Evolutionary conservation across 2,329 filamentous ascomycete species (phyloP).

Genomic region (Cadophora malorum): DNA sequence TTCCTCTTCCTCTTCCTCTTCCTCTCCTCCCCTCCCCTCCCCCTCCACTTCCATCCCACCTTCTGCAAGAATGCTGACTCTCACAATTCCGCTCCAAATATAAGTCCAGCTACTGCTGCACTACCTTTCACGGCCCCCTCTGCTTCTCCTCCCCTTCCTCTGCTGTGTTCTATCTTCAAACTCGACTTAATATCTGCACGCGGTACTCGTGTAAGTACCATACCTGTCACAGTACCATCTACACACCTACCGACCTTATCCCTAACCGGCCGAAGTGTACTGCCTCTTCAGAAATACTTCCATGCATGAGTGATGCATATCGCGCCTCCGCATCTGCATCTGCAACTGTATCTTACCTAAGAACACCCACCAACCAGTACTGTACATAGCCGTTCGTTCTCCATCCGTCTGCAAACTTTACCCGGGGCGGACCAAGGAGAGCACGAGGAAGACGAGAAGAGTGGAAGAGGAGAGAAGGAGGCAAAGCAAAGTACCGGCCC

Average conservation of each 20-base stretch:
- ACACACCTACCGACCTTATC: background rate
- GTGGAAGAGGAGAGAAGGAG: constrained; percentile 1
- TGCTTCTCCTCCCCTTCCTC: constrained; percentile 3
- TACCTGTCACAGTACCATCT: background rate
- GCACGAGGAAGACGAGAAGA: background rate
- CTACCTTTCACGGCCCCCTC: constrained; percentile 17
- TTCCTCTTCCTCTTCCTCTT: background rate
- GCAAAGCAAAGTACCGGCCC: background rate
- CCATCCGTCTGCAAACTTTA: constrained; percentile 12
- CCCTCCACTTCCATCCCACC: background rate
- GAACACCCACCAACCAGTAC: background rate
- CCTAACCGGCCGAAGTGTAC: constrained; percentile 1
- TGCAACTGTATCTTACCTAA: constrained; percentile 16
- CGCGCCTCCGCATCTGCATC: constrained; percentile 6
- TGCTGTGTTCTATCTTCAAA: constrained; percentile 8
- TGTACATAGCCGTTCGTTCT: background rate
- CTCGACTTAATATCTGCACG: constrained; percentile 9
- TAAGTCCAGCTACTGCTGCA: constrained; percentile 16
- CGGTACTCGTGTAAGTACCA: constrained; percentile 10
- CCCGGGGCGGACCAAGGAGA: background rate
- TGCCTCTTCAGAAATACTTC: constrained; percentile 20
- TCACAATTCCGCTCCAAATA: constrained; percentile 7
- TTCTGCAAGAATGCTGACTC: background rate
- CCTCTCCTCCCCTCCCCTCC: no score
- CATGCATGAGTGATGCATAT: constrained; percentile 18